Percentiles rank a stretch among this genome's conserved stretches.
Evolutionary conservation across 179 eudicot genomes (phyloP).

Genomic region (Spinacia oleracea): DNA sequence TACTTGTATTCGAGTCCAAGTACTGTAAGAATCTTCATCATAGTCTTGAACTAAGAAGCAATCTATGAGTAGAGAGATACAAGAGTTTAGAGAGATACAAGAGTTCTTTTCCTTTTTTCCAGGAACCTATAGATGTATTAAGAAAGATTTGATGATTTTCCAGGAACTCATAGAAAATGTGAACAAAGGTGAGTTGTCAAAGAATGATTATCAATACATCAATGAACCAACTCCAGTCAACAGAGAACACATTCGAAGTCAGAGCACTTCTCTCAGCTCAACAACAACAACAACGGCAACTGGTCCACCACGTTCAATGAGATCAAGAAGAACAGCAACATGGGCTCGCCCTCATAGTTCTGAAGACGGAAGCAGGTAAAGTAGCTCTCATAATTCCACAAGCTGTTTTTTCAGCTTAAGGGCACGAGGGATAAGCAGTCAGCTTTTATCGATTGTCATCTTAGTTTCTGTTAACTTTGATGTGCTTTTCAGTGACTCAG

Average conservation of each 20-base stretch:
- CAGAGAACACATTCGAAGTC: constrained; percentile 31
- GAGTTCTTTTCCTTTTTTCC: background rate
- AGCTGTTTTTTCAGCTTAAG: background rate
- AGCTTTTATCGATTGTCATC: background rate
- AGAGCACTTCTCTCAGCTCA: constrained; percentile 26
- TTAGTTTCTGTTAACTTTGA: constrained; percentile 1
- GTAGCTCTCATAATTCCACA: background rate
- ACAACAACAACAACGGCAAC: constrained; percentile 36
- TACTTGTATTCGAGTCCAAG: background rate
- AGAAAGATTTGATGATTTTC: background rate
- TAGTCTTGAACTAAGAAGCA: background rate
- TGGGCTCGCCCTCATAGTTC: constrained; percentile 77
- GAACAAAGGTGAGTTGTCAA: constrained; percentile 67
- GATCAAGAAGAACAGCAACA: constrained; percentile 89
- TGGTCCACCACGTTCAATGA: constrained; percentile 77
- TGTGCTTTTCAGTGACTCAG: constrained; percentile 60
- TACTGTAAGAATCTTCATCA: background rate
- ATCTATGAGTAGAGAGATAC: background rate
- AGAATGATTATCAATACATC: constrained; percentile 68
- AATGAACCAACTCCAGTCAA: constrained; percentile 47
- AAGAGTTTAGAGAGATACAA: background rate
- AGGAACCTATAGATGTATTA: background rate
- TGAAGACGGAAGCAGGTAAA: constrained; percentile 75
- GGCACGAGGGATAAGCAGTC: background rate
- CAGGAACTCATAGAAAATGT: constrained; percentile 83